Evolutionary conservation across 768 basidiomycete species (phyloP), one percentile per base, ranked within the genome.

Genomic region (Xerocomellus chrysenteron): DNA sequence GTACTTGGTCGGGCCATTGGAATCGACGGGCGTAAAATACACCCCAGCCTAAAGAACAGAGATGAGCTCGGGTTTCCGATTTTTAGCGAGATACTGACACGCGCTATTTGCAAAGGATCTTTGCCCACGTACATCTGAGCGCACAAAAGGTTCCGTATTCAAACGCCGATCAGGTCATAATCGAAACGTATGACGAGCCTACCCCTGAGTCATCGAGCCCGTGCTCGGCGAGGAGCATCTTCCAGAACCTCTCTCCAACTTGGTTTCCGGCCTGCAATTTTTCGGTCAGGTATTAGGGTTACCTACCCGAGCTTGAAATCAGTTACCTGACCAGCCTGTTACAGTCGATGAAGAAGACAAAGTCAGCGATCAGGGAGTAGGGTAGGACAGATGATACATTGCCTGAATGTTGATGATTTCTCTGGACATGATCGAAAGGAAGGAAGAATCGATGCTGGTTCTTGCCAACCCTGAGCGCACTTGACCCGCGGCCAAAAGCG

Each of bases 221-320:
- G 70, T 94, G 93, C 74, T 94, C 92, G 16, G 84, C 82, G 24
- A 97, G 79, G 54, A 96, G 82, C 81, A 88, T 86, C 57, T 87
- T 79, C 94, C 94, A 97, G 72, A 96, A 98, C 44, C 81, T 80
- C 65, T 91, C 89, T 50, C 93, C 92, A 43, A 91, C 82, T 73
- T 87, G 86, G 65, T 87, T 88, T 60, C 87, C 85, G 30, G 87
- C 87, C 84, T 86, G 47, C 5, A 59, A 54, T 5, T 50, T 67
- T 67, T 55, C 13, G 5, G 55, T 68, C 50, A 69, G 58, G 59
- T 50, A 50, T 57, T 56, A 58, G 54, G 58, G 51, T 61, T 56
- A 47, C 24, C 37, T 46, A 36, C 36, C 6, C 36, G 35, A 30
- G n/a, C n/a, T 13, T 32, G 33, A 24, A 28, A 50, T 42, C 12